Evolutionary conservation across 208 protist species (phyloP).

Genomic region (Acanthamoeba quina): DNA sequence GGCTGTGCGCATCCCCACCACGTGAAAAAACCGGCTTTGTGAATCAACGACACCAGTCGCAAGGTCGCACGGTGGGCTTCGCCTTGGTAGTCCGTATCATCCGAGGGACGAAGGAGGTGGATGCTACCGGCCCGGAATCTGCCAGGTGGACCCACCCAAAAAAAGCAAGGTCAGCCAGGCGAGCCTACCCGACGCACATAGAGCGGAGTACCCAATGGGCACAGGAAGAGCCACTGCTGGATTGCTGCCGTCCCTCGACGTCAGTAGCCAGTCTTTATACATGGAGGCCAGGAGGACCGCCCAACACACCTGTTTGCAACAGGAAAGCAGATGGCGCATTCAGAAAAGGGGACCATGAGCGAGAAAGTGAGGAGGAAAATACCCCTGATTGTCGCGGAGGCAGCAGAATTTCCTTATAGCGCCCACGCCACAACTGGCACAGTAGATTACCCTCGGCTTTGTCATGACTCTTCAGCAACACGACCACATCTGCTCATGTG

Average conservation of each 20-base stretch:
- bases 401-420: background rate
- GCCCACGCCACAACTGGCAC: slow-evolving; percentile 4
- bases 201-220: background rate
- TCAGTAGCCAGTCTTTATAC: background rate
- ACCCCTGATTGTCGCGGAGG: slow-evolving; percentile 4
- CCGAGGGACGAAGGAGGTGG: background rate
- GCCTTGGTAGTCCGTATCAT: background rate
- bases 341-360: too few relatives aligned
- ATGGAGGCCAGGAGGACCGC: background rate
- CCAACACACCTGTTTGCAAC: background rate
- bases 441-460: background rate
- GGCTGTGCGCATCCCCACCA: background rate
- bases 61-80: background rate
- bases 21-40: background rate
- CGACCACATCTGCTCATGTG: background rate
- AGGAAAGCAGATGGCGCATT: too few relatives aligned
- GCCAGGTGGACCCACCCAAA: too few relatives aligned
- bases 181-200: too few relatives aligned
- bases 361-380: too few relatives aligned
- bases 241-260: background rate
- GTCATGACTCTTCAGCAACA: background rate
- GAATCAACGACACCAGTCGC: background rate
- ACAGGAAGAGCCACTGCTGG: background rate
- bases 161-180: background rate
- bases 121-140: background rate